These are phyloP conservation scores for Yarrowia sp. DNA, from an alignment of 805 yeast genomes.

Conservation along the genomic window DNA sequence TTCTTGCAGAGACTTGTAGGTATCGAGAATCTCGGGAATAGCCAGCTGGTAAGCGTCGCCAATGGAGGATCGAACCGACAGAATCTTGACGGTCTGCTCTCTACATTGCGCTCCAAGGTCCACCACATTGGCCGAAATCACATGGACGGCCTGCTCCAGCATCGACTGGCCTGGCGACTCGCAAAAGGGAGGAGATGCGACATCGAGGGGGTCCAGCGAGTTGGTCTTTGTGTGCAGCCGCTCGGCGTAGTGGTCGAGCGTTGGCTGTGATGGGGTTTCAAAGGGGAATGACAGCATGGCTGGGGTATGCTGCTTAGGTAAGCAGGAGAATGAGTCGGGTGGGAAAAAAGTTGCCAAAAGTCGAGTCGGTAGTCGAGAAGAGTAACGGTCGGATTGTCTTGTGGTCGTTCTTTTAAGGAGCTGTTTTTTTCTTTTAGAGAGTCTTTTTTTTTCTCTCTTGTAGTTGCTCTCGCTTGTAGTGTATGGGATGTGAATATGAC, in stretches of 20 bases:
- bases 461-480: too few relatives aligned
- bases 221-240: constrained; percentile 22
- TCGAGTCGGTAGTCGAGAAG: too few relatives aligned
- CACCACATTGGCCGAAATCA: constrained; percentile 7
- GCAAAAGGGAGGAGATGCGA: constrained; percentile 7
- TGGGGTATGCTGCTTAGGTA: neutral
- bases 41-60: constrained; percentile 39
- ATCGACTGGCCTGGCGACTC: constrained; percentile 12
- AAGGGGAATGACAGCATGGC: constrained; percentile 25
- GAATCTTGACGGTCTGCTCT: constrained; percentile 40
- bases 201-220: constrained; percentile 27
- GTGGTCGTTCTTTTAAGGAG: too few relatives aligned
- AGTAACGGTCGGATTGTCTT: neutral
- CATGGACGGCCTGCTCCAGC: constrained; percentile 32
- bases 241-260: constrained; percentile 34
- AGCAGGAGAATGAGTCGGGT: neutral
- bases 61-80: constrained; percentile 42
- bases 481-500: neutral
- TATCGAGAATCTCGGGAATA: constrained; percentile 41
- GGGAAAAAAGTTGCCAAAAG: too few relatives aligned
- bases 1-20: neutral
- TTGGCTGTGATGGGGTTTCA: constrained; percentile 24
- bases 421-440: too few relatives aligned
- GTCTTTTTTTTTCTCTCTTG: too few relatives aligned
- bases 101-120: neutral